Evolutionary conservation across 768 basidiomycete genomes (phyloP).

Genomic region (Mycena alexandri): DNA sequence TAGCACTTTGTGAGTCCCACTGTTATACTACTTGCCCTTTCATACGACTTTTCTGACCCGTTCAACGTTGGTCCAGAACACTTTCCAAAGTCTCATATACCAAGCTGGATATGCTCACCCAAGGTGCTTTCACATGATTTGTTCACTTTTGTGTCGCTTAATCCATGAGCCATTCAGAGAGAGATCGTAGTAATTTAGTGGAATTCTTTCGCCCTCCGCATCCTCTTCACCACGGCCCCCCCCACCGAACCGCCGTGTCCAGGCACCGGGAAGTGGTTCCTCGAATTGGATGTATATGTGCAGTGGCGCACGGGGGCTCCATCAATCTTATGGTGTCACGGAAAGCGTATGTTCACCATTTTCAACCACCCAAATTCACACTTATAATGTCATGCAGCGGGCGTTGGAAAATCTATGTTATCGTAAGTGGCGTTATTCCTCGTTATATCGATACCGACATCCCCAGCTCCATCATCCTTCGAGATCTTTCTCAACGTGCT

Average conservation of each 20-base stretch:
- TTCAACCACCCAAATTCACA: background rate
- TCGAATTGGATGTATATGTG: conserved; percentile 23
- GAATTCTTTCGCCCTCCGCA: conserved; percentile 25
- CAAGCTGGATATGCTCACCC: conserved; percentile 5
- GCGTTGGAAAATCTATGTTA: conserved; percentile 30
- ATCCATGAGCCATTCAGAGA: conserved; percentile 10
- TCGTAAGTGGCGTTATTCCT: conserved; percentile 14
- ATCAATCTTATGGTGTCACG: conserved; percentile 30
- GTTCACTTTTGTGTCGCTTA: background rate
- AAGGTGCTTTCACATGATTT: background rate
- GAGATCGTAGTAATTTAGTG: conserved; percentile 13
- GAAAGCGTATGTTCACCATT: conserved; percentile 22
- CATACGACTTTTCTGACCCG: background rate
- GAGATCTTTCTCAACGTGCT: conserved; percentile 17
- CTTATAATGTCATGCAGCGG: conserved; percentile 10
- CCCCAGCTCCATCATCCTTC: conserved; percentile 27
- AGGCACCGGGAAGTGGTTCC: conserved; percentile 32
- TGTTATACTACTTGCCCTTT: background rate
- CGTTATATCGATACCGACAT: background rate
- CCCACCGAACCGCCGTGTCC: conserved; percentile 20
- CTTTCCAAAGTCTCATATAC: conserved; percentile 12
- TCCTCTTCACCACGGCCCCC: conserved; percentile 4
- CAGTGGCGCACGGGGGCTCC: conserved; percentile 15
- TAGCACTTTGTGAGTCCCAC: conserved; percentile 4
- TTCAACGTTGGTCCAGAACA: background rate